These are phyloP conservation scores for Nicotiana sylvestris DNA, from an alignment of 257 asterid genomes.

Conservation along the genomic window DNA sequence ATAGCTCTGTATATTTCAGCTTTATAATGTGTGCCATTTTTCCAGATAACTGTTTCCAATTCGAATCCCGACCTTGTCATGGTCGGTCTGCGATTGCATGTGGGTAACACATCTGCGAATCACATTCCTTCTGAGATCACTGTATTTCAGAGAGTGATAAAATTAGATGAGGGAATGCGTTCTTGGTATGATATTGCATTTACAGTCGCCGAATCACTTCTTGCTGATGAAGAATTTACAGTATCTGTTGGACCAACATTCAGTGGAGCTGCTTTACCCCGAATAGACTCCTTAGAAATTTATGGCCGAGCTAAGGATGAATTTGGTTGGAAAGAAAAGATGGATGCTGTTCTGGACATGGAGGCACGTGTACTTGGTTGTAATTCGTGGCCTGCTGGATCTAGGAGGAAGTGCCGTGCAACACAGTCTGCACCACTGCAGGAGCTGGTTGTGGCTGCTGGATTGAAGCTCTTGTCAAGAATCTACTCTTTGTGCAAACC, in stretches of 20 bases:
- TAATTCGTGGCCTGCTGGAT: conserved; percentile 55
- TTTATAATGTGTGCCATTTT: conserved; percentile 3
- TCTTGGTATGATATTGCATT: conserved; percentile 99
- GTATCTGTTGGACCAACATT: conserved; percentile 79
- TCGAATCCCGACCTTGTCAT: conserved; percentile 96
- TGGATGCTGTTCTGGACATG: conserved; percentile 94
- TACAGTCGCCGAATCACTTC: conserved; percentile 94
- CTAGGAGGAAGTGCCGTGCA: conserved; percentile 64
- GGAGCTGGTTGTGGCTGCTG: conserved; percentile 95
- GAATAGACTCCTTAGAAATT: conserved; percentile 91
- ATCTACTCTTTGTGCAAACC: conserved; percentile 57
- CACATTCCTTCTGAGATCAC: conserved; percentile 90
- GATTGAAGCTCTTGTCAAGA: conserved; percentile 84
- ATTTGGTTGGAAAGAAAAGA: conserved; percentile 99
- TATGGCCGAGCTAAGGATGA: conserved; percentile 98
- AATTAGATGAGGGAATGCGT: conserved; percentile 94
- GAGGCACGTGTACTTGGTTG: conserved; percentile 81
- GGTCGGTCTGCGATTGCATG: conserved; percentile 95
- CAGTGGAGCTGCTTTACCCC: conserved; percentile 74
- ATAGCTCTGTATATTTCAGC: background rate
- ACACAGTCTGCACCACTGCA: conserved; percentile 69
- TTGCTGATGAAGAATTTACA: conserved; percentile 92
- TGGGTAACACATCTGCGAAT: conserved; percentile 82
- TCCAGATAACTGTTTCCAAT: conserved; percentile 78
- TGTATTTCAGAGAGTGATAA: conserved; percentile 78